phyloP scores from a whole-genome alignment of 2,329 filamentous ascomycete genomes.

The Trichoderma guizhouense region DNA sequence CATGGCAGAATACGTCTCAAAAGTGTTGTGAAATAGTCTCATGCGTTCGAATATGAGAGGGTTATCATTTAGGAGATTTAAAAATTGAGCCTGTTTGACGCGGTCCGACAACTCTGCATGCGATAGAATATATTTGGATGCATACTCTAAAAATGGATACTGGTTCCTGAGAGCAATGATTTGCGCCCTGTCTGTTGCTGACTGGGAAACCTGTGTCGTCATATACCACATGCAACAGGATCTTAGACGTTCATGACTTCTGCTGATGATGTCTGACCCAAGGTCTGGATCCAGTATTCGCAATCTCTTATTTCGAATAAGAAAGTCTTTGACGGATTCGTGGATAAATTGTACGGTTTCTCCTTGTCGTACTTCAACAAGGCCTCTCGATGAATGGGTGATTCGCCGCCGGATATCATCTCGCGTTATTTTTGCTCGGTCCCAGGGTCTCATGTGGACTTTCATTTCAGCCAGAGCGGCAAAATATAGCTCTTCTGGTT shows the following conservation, averaged over 20 bases:
- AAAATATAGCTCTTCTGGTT: background rate
- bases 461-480: background rate
- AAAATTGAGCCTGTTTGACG: background rate
- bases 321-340: background rate
- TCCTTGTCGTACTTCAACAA: background rate
- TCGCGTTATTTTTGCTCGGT: background rate
- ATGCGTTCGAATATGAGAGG: background rate
- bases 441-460: background rate
- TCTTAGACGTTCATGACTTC: background rate
- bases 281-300: background rate
- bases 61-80: background rate
- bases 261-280: no score
- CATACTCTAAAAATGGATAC: background rate
- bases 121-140: background rate
- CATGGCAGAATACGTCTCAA: background rate
- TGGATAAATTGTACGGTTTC: background rate
- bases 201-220: background rate
- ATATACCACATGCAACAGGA: background rate
- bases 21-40: background rate
- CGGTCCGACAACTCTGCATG: background rate
- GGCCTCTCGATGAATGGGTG: background rate
- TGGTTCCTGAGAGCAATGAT: background rate
- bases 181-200: background rate
- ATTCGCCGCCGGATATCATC: background rate
- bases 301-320: background rate